Evolutionary conservation across 2,329 filamentous ascomycete species (phyloP).

Genomic region (Proliferodiscus dingleyae): DNA sequence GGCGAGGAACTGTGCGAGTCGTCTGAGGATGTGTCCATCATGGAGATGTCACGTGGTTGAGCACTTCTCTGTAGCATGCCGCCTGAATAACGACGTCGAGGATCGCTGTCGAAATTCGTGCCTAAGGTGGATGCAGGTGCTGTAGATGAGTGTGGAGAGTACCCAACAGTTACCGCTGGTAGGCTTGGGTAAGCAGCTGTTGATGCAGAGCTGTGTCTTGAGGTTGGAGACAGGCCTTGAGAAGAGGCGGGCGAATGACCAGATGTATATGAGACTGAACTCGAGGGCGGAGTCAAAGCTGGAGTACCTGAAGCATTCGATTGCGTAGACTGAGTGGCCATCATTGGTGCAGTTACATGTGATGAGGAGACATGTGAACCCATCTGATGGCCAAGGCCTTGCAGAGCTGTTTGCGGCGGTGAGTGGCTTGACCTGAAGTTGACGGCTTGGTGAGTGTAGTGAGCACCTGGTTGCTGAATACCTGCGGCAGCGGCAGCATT

Average conservation of each 20-base stretch:
- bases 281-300: slow-evolving; percentile 71
- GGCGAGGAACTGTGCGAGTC: slow-evolving; percentile 25
- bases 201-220: slow-evolving; percentile 52
- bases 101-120: slow-evolving; percentile 57
- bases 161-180: slow-evolving; percentile 65
- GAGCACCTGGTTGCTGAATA: slow-evolving; percentile 67
- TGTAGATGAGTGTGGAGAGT: slow-evolving; percentile 61
- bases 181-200: slow-evolving; percentile 72
- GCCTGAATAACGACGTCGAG: slow-evolving; percentile 61
- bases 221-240: slow-evolving; percentile 60
- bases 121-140: slow-evolving; percentile 65
- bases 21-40: slow-evolving; percentile 27
- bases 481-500: slow-evolving; percentile 74
- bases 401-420: slow-evolving; percentile 36
- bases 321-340: slow-evolving; percentile 55
- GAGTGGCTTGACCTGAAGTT: slow-evolving; percentile 56
- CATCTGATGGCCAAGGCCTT: slow-evolving; percentile 21
- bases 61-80: slow-evolving; percentile 60
- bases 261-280: slow-evolving; percentile 70
- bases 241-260: slow-evolving; percentile 71
- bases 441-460: slow-evolving; percentile 53
- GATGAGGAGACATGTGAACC: slow-evolving; percentile 32
- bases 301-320: slow-evolving; percentile 56
- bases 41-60: slow-evolving; percentile 36
- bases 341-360: slow-evolving; percentile 52